Evolutionary conservation across 2,329 filamentous ascomycete genomes (phyloP).

Genomic region (Colletotrichum sidae): DNA sequence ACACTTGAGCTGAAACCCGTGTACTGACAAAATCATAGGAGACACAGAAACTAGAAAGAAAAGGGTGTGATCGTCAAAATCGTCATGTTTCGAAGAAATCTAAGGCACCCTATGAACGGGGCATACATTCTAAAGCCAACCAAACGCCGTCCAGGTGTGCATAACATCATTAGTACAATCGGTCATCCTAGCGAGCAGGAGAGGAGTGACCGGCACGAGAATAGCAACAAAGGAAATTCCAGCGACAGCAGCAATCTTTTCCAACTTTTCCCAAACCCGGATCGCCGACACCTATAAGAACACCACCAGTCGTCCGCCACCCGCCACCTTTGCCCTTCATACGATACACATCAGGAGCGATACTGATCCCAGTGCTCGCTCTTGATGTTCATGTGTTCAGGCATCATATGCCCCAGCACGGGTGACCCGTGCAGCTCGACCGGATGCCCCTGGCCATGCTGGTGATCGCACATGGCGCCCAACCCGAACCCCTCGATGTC

Average conservation of each 20-base stretch:
- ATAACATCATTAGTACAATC: slow-evolving; percentile 36
- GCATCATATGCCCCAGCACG: slow-evolving; percentile 41
- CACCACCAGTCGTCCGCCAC: background rate
- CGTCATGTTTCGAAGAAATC: slow-evolving; percentile 18
- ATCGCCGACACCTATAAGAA: slow-evolving; percentile 18
- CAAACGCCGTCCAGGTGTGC: slow-evolving; percentile 29
- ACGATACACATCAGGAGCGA: slow-evolving; percentile 9
- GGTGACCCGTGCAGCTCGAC: slow-evolving; percentile 42
- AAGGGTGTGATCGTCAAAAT: background rate
- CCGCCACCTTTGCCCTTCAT: background rate
- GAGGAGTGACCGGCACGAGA: slow-evolving; percentile 35
- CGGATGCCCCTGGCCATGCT: slow-evolving; percentile 45
- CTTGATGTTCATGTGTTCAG: slow-evolving; percentile 48
- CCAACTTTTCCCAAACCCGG: slow-evolving; percentile 19
- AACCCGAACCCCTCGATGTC: slow-evolving; percentile 51
- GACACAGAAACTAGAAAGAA: background rate
- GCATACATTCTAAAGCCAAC: slow-evolving; percentile 31
- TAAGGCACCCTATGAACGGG: slow-evolving; percentile 15
- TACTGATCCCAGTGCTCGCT: slow-evolving; percentile 48
- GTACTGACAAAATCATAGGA: background rate
- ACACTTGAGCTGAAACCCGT: background rate
- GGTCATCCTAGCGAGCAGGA: slow-evolving; percentile 16
- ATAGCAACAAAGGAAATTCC: slow-evolving; percentile 3
- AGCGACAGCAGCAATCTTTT: slow-evolving; percentile 15
- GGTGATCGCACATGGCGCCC: slow-evolving; percentile 44